Base-by-base conservation (phyloP, 352 stramenopile species). In the Globisporangium yorkense region DNA sequence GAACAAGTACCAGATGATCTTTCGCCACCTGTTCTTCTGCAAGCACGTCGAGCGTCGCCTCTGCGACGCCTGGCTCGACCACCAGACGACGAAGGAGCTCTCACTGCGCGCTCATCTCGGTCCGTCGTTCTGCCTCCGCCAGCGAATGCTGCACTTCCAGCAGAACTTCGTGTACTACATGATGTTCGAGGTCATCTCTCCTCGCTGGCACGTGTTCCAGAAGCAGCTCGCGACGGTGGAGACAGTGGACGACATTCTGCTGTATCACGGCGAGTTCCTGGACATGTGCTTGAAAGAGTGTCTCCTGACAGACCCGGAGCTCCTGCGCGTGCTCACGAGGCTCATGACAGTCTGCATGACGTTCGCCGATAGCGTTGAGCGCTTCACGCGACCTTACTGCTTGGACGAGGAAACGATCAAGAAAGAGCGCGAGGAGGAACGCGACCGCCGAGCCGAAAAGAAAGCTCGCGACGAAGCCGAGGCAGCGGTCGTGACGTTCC, bases 81-180 rank as follows among this genome's bases (percentile, higher is more conserved):
- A 99, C 65, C 96, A 99, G 57, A 80, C 81, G 9, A 96, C 84
- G 18, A 97, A 97, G 54, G 92, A 97, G 55, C 67, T 97, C 33
- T 80, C 87, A 4, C 70, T 98, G 47, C 88, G 93, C 10, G 77
- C 80, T 18, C 76, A 83, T 7, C 85, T 99, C 46, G 89, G 89
- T 21, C 83, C 75, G 35, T 98, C 96, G 5, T 99, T 98, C 68
- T 92, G 90, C 54, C 69, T 99, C 27, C 84, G 97, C 21, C 93
- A 99, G 54, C 78, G 96, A n/a, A 99, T 99, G 97, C 77, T 99
- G 8, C 97, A 99, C 70, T 99, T 99, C 66, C 82, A 99, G 61
- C 96, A 99, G 61, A 99, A 99, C 63, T 94, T 99, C 31, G 87
- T 98, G 27, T 98, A 98, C 70, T 99, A 99, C 68, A 97, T 98